Evolutionary conservation across 805 yeast genomes (phyloP).

Genomic region (Candida taoyuanica): DNA sequence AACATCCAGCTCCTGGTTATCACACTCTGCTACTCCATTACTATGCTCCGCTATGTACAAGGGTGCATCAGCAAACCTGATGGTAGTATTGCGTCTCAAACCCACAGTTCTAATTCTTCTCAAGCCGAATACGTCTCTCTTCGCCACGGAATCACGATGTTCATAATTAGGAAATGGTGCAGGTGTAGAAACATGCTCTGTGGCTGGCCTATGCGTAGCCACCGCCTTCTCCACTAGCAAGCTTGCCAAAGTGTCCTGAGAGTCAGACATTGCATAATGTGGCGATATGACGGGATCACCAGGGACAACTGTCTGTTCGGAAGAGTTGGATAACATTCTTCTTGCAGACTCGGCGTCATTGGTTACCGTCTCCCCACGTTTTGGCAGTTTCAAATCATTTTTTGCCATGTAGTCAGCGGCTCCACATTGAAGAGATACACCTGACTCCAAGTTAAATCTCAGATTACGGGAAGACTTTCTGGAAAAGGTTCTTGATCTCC

Average conservation of each 20-base stretch:
- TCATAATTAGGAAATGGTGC: conserved; percentile 12
- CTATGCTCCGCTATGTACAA: conserved; percentile 4
- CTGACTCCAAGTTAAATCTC: conserved; percentile 22
- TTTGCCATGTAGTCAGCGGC: conserved; percentile 16
- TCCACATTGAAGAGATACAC: conserved; percentile 20
- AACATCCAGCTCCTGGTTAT: background rate
- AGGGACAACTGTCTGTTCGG: background rate
- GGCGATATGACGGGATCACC: too few relatives aligned
- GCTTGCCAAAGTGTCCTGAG: conserved; percentile 6
- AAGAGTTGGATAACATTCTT: conserved; percentile 3
- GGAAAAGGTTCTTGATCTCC: conserved; percentile 17
- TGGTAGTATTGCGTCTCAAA: conserved; percentile 6
- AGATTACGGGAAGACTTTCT: background rate
- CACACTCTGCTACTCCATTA: background rate
- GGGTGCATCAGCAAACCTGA: conserved; percentile 21
- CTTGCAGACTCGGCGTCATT: conserved; percentile 13
- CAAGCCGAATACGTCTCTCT: conserved; percentile 2
- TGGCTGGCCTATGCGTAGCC: conserved; percentile 5
- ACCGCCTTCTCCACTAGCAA: conserved; percentile 5
- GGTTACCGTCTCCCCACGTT: conserved; percentile 1
- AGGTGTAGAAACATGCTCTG: conserved; percentile 16
- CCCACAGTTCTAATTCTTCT: conserved; percentile 3
- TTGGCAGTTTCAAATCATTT: conserved; percentile 12
- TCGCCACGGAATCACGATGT: conserved; percentile 2
- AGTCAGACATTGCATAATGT: too few relatives aligned